phyloP scores from a whole-genome alignment of 306 rosid genomes.

The Citrullus colocynthis region DNA sequence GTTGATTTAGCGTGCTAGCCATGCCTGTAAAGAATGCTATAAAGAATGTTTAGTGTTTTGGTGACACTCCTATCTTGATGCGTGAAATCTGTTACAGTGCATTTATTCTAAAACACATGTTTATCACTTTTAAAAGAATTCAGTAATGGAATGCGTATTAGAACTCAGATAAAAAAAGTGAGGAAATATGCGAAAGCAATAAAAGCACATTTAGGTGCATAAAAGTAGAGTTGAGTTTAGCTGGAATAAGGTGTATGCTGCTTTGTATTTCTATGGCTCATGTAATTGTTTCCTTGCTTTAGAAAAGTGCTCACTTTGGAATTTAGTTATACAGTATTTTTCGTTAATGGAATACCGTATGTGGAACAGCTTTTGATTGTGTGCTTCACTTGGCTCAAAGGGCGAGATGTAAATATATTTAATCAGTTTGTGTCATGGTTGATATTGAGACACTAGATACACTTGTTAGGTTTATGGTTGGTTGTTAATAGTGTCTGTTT shows the following conservation, averaged over 20 bases:
- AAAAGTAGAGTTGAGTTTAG: neutral
- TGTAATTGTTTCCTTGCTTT: neutral
- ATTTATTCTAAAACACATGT: neutral
- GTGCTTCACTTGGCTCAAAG: neutral
- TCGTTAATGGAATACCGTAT: neutral
- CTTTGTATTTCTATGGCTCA: neutral
- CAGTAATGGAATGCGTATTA: neutral
- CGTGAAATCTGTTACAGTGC: neutral
- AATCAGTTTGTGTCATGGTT: neutral
- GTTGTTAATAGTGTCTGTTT: neutral
- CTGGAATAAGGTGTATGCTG: neutral
- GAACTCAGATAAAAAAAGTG: neutral
- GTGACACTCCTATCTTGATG: neutral
- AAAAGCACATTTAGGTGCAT: neutral
- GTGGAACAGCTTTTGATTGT: neutral
- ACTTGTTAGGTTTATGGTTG: conserved; percentile 6
- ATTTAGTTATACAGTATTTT: neutral
- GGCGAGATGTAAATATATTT: neutral
- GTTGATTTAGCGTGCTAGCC: neutral
- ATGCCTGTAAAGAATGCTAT: too few species aligned
- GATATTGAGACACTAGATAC: neutral
- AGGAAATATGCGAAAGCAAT: neutral
- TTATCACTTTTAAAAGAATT: neutral
- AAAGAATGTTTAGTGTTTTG: too few species aligned
- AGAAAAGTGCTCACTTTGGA: neutral